Conservation (phyloP, 345 rosid species). For the Ceriops decandra region DNA sequence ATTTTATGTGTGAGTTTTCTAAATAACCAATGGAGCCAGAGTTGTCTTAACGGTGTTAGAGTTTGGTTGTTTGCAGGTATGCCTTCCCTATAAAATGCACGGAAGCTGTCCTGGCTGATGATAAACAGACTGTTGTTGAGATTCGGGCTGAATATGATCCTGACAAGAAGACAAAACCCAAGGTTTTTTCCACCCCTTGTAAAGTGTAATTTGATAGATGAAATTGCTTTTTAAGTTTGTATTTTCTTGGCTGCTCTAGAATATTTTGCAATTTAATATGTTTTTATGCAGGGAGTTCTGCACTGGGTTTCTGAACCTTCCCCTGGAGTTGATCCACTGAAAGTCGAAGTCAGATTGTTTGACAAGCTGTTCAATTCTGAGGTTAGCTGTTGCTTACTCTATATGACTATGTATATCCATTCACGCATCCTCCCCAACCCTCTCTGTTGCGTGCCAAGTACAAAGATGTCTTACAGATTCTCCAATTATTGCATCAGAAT, state of each 20-base stretch:
- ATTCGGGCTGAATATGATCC: conserved; percentile 82
- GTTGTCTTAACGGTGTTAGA: neutral
- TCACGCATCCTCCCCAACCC: neutral
- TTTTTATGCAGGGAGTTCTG: conserved; percentile 64
- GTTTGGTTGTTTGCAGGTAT: conserved; percentile 38
- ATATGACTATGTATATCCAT: neutral
- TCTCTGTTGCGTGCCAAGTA: neutral
- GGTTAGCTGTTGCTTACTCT: conserved; percentile 37
- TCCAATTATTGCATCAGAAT: conserved; percentile 47
- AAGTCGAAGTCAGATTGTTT: conserved; percentile 88
- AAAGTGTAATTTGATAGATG: conserved; percentile 4
- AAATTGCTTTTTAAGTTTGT: neutral
- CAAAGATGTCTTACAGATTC: conserved; percentile 1
- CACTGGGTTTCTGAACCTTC: conserved; percentile 92
- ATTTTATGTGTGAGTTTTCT: neutral
- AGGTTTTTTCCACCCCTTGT: conserved; percentile 39
- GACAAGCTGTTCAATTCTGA: conserved; percentile 81
- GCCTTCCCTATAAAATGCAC: conserved; percentile 73
- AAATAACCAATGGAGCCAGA: neutral
- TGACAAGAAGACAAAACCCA: conserved; percentile 78
- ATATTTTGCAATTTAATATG: neutral
- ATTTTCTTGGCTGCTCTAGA: neutral
- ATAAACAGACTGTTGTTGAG: conserved; percentile 68
- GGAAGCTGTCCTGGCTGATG: conserved; percentile 63
- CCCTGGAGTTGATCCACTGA: conserved; percentile 57